Evolutionary conservation across 1,284 basidiomycete species (phyloP).

Genomic region (Microbotryum silenes-acaulis): DNA sequence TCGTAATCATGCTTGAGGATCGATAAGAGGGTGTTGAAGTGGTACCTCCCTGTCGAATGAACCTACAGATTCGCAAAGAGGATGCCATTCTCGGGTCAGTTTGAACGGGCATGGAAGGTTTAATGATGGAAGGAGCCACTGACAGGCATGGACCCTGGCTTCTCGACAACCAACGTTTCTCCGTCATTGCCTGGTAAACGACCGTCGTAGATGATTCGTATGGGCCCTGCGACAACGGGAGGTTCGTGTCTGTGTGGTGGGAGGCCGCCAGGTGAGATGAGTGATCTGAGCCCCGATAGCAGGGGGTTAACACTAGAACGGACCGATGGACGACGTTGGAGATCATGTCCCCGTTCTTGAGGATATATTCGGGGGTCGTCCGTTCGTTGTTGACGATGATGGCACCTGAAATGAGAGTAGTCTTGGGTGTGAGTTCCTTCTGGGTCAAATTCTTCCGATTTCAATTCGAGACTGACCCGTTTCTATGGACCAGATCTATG

Average conservation of each 20-base stretch:
- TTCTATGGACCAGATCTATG: slow-evolving; percentile 30
- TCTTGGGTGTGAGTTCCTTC: background rate
- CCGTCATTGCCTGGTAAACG: slow-evolving; percentile 29
- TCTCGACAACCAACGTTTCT: slow-evolving; percentile 69
- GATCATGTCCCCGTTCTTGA: slow-evolving; percentile 67
- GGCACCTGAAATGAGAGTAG: slow-evolving; percentile 61
- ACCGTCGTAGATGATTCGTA: slow-evolving; percentile 58
- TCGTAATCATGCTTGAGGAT: slow-evolving; percentile 80
- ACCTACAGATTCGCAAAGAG: slow-evolving; percentile 55
- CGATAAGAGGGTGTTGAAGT: slow-evolving; percentile 76
- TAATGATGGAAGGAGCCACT: background rate
- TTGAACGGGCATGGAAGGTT: too few relatives aligned
- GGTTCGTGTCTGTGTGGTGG: slow-evolving; percentile 74
- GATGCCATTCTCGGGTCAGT: too few relatives aligned
- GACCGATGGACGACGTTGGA: slow-evolving; percentile 32
- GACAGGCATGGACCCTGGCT: slow-evolving; percentile 71
- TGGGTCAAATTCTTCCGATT: slow-evolving; percentile 13
- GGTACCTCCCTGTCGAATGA: slow-evolving; percentile 80
- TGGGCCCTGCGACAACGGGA: slow-evolving; percentile 77
- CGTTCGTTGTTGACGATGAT: slow-evolving; percentile 84
- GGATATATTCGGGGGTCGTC: slow-evolving; percentile 68
- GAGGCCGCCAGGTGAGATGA: background rate
- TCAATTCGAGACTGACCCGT: slow-evolving; percentile 11
- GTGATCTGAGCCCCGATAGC: background rate
- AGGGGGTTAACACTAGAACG: background rate